Evolutionary conservation across 2,329 filamentous ascomycete genomes (phyloP), one percentile per base, ranked within the genome.

Genomic region (Endothia cerciana): DNA sequence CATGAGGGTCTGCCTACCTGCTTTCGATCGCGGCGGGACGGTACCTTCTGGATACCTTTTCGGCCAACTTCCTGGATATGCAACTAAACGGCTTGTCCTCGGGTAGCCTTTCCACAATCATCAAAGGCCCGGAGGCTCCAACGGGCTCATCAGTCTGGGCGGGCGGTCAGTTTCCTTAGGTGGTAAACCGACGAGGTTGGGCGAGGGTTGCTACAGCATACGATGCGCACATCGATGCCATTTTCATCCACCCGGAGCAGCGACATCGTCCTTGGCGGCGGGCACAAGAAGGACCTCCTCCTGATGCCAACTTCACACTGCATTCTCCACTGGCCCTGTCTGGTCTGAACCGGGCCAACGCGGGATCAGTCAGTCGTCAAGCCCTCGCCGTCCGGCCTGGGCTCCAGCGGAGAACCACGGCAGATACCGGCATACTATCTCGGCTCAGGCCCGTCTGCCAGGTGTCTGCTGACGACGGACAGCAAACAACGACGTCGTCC

Each of bases 401-500:
- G 45, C 45, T n/a, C 11, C 11, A 15, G 33, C 38, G 19, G 41
- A 65, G 19, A 41, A 55, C 17, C 33, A 47, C 59, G 59, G 59
- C 51, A 58, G 43, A 38, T 45, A 63, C 53, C 60, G 59, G 64
- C 60, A 65, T 30, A 19, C 40, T 62, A 25, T 57, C 38, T 63
- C 22, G 58, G 58, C 58, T 15, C n/a, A 49, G 28, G 43, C 45
- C 60, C 51, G 57, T 62, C 60, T 41, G 36, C 38, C 47, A 49
- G 47, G 47, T 49, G 47, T 49, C 22, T 28, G 47, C 47, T 49
- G 47, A 49, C 47, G 22, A 49, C 22, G 22, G n/a, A n/a, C n/a
- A n/a, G n/a, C n/a, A n/a, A n/a, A n/a, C n/a, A n/a, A 28, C 47
- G 22, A 28, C 45, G 45, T n/a, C 22, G 45, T 49, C 13, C 45